Evolutionary conservation across 768 basidiomycete genomes (phyloP).

Genomic region (Rossbeevera mucosa): DNA sequence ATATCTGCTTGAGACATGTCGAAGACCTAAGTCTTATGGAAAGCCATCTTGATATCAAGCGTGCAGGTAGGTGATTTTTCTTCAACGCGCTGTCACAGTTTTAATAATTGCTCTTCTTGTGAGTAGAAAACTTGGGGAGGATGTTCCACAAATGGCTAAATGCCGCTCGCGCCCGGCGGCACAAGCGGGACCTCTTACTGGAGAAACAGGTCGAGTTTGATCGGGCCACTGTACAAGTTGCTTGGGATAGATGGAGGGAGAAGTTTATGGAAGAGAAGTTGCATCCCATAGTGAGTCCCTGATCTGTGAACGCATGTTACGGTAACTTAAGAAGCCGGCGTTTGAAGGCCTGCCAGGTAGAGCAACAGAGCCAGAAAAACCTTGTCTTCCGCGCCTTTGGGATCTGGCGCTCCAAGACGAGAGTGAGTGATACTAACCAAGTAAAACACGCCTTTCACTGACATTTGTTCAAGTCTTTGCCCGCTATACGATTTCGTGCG

Average conservation of each 20-base stretch:
- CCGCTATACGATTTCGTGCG: constrained; percentile 74
- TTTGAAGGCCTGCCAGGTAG: constrained; percentile 40
- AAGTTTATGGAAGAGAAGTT: constrained; percentile 61
- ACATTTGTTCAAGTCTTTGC: constrained; percentile 51
- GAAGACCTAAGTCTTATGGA: constrained; percentile 79
- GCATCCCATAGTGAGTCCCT: constrained; percentile 54
- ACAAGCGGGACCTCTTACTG: constrained; percentile 54
- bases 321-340: constrained; percentile 4
- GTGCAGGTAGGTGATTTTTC: constrained; percentile 51
- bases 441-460: constrained; percentile 2
- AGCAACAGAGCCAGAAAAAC: constrained; percentile 55
- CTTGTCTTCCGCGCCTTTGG: constrained; percentile 63
- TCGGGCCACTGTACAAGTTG: constrained; percentile 43
- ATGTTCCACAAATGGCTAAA: constrained; percentile 69
- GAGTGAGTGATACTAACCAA: constrained; percentile 37
- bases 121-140: constrained; percentile 59
- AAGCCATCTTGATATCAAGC: constrained; percentile 75
- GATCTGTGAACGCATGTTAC: background rate
- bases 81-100: background rate
- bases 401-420: constrained; percentile 72
- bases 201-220: constrained; percentile 62
- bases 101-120: background rate
- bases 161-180: constrained; percentile 54
- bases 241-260: constrained; percentile 81
- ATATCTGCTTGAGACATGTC: constrained; percentile 53